Evolutionary conservation across 2,329 filamentous ascomycete species (phyloP).

Genomic region (Penicillium janthinellum): DNA sequence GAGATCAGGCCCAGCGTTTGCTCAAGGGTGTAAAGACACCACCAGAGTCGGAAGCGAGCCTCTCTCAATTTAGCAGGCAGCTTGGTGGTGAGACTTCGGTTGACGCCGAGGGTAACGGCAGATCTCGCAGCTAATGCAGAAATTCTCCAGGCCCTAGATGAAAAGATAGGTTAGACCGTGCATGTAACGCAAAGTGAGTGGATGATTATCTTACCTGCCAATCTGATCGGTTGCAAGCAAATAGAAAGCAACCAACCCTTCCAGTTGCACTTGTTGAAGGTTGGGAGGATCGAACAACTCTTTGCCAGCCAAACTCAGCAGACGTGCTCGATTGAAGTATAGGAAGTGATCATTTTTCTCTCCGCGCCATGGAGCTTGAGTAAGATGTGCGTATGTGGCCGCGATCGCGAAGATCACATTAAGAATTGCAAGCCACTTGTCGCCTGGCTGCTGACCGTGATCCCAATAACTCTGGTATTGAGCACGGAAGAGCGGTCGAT

Average conservation of each 20-base stretch:
- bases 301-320: neutral
- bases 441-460: conserved; percentile 1
- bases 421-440: neutral
- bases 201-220: neutral
- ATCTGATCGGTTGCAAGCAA: conserved; percentile 2
- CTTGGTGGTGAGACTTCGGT: neutral
- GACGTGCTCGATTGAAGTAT: neutral
- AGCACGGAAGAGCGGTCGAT: conserved; percentile 1
- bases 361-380: neutral
- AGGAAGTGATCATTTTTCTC: neutral
- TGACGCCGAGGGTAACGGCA: neutral
- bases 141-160: neutral
- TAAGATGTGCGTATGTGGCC: conserved; percentile 1
- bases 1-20: neutral
- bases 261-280: conserved; percentile 3
- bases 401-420: conserved; percentile 3
- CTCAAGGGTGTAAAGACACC: conserved; percentile 2
- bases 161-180: neutral
- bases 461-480: conserved; percentile 2
- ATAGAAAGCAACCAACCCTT: conserved; percentile 2
- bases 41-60: conserved; percentile 4
- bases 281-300: conserved; percentile 1
- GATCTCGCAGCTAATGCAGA: conserved; percentile 1
- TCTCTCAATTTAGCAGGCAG: neutral
- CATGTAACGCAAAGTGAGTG: neutral